Conservation (phyloP, 2,329 filamentous ascomycete species). For the Mollisiaceae sp. region DNA sequence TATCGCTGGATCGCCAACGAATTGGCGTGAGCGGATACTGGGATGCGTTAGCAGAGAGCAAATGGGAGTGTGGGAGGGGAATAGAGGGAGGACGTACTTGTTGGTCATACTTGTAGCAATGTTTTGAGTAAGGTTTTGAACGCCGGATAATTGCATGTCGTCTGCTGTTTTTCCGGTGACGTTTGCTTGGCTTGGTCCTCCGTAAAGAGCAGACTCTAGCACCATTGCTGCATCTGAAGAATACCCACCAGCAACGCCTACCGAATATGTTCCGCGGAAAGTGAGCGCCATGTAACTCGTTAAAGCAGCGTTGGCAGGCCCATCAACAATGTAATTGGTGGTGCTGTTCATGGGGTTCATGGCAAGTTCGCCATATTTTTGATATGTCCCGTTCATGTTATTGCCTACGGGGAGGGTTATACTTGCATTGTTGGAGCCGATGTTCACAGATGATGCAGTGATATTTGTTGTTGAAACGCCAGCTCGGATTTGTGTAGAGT, state of each 20-base stretch:
- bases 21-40: constrained; percentile 1
- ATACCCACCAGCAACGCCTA: background rate
- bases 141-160: background rate
- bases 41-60: background rate
- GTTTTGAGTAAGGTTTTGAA: background rate
- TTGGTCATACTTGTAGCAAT: background rate
- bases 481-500: constrained; percentile 6
- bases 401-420: background rate
- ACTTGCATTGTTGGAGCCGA: background rate
- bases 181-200: background rate
- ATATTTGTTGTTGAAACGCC: background rate
- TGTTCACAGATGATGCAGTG: background rate
- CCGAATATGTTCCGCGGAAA: constrained; percentile 1
- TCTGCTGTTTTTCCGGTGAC: background rate
- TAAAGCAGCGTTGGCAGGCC: background rate
- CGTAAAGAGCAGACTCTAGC: background rate
- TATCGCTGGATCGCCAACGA: background rate
- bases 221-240: constrained; percentile 7
- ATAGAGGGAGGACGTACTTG: background rate
- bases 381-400: background rate
- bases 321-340: background rate
- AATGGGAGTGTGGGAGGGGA: background rate
- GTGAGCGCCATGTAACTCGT: constrained; percentile 1
- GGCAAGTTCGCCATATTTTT: constrained; percentile 1
- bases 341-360: background rate